Evolutionary conservation across 768 basidiomycete genomes (phyloP).

Genomic region (Leucogyrophana mollusca): DNA sequence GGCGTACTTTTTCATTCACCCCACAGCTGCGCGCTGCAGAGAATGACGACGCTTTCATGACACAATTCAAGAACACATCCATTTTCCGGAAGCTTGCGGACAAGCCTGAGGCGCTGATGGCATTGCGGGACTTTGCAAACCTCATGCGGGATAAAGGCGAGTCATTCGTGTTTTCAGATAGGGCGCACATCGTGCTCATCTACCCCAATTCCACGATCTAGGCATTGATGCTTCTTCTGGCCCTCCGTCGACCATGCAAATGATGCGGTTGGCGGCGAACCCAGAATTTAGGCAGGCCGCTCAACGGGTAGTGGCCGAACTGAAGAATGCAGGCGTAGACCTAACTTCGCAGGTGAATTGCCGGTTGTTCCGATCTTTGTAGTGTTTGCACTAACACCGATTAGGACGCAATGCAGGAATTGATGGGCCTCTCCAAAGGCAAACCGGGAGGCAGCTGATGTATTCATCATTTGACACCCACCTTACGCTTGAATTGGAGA

Average conservation of each 20-base stretch:
- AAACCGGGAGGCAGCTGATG: constrained; percentile 23
- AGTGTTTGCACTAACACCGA: neutral
- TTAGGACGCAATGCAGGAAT: constrained; percentile 46
- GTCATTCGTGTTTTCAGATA: constrained; percentile 5
- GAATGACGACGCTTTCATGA: constrained; percentile 31
- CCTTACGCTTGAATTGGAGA: no score
- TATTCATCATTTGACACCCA: no score
- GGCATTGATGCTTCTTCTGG: constrained; percentile 48
- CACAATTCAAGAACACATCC: constrained; percentile 43
- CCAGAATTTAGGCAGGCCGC: constrained; percentile 51
- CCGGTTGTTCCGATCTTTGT: neutral
- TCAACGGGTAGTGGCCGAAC: constrained; percentile 43
- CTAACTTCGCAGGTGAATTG: constrained; percentile 46
- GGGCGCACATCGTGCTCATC: no score
- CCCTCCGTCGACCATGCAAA: constrained; percentile 47
- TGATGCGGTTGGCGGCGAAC: constrained; percentile 54
- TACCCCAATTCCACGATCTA: constrained; percentile 27
- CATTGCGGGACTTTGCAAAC: constrained; percentile 43
- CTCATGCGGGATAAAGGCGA: constrained; percentile 50
- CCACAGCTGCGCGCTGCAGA: constrained; percentile 31
- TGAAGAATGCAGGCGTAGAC: constrained; percentile 63
- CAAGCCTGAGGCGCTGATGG: constrained; percentile 48
- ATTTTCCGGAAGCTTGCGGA: constrained; percentile 47
- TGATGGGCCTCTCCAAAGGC: constrained; percentile 22
- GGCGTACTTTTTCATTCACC: constrained; percentile 30